Conservation (phyloP, 2,329 filamentous ascomycete species). For the Juglanconis juglandina region DNA sequence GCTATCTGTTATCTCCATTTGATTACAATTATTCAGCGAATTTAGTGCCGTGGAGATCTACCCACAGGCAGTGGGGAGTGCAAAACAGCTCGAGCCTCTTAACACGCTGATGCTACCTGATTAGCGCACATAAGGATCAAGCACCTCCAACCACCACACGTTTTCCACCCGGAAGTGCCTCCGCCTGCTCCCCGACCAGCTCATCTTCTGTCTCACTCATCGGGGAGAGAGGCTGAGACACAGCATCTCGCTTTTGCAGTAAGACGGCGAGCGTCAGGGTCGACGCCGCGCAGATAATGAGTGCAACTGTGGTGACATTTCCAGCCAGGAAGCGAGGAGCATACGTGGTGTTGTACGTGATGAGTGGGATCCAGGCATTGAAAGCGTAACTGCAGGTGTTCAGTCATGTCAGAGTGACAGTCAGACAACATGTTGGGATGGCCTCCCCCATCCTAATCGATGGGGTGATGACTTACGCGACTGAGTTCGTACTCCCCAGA, state of each 20-base stretch:
- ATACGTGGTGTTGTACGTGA: constrained; percentile 24
- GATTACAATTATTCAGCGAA: too few species aligned
- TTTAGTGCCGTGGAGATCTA: too few species aligned
- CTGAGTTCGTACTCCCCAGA: constrained; percentile 24
- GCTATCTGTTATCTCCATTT: too few species aligned
- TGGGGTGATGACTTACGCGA: constrained; percentile 16
- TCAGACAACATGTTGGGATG: too few species aligned
- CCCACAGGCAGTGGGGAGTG: too few species aligned
- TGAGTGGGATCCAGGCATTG: constrained; percentile 25
- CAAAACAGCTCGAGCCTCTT: too few species aligned
- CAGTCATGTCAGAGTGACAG: not conserved
- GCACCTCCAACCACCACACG: not conserved
- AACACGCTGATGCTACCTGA: too few species aligned
- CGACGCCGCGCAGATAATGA: constrained; percentile 23
- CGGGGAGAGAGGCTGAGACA: not conserved
- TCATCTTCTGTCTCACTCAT: not conserved
- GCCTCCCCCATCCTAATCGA: too few species aligned
- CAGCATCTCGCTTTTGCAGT: constrained; percentile 20
- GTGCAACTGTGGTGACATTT: constrained; percentile 23
- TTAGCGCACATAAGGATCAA: too few species aligned
- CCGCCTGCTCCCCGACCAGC: not conserved
- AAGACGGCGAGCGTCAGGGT: constrained; percentile 22
- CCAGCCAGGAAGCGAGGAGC: constrained; percentile 24
- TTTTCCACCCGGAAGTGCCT: not conserved
- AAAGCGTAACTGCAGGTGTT: constrained; percentile 20